phyloP scores from a whole-genome alignment of 108 stramenopile species.

The Skeletonema marinoi region DNA sequence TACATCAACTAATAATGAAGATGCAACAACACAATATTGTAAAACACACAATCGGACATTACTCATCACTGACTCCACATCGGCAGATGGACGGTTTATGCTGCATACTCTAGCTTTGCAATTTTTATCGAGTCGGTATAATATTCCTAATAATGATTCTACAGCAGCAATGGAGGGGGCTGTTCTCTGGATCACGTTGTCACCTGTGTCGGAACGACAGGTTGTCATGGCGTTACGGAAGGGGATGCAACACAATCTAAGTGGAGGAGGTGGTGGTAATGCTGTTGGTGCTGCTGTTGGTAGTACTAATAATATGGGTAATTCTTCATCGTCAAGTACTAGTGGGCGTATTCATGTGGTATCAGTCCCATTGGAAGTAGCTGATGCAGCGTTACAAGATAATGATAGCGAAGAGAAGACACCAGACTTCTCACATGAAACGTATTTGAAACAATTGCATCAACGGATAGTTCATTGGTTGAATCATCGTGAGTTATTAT shows the following conservation, averaged over 20 bases:
- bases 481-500: slow-evolving; percentile 12
- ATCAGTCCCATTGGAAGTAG: slow-evolving; percentile 39
- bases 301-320: neutral
- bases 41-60: slow-evolving; percentile 24
- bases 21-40: slow-evolving; percentile 6
- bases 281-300: neutral
- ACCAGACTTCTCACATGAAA: slow-evolving; percentile 23
- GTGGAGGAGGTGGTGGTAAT: neutral
- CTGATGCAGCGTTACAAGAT: slow-evolving; percentile 18
- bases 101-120: slow-evolving; percentile 43
- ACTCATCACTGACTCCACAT: slow-evolving; percentile 39
- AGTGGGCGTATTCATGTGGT: slow-evolving; percentile 20
- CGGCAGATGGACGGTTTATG: slow-evolving; percentile 44
- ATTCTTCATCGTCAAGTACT: neutral
- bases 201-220: slow-evolving; percentile 22
- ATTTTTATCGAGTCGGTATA: slow-evolving; percentile 29
- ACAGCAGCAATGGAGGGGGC: slow-evolving; percentile 18
- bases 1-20: neutral
- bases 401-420: neutral
- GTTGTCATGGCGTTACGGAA: slow-evolving; percentile 24
- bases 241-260: slow-evolving; percentile 26
- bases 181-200: slow-evolving; percentile 39
- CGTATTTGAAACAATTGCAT: slow-evolving; percentile 34
- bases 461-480: slow-evolving; percentile 39
- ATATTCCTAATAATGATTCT: neutral